Percentiles rank a stretch among this genome's conserved stretches.
Conservation (phyloP, 345 rosid genomes). For the Pistacia integerrima region DNA sequence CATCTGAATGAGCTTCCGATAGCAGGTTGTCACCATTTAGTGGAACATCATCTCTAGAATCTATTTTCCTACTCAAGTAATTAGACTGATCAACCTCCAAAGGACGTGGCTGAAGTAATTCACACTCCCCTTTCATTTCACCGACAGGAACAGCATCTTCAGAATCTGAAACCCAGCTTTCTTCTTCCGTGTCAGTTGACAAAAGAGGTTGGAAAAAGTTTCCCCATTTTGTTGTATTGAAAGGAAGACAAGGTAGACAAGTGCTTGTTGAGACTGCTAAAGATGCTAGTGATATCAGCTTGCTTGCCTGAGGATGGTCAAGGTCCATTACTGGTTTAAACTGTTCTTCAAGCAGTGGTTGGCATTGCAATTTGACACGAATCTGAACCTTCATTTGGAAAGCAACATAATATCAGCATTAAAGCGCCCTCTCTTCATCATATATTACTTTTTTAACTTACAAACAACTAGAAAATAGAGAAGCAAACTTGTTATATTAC, state of each 20-base stretch:
- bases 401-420: constrained; percentile 16
- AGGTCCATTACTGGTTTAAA: constrained; percentile 55
- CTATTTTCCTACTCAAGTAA: constrained; percentile 20
- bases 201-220: constrained; percentile 25
- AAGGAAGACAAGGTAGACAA: constrained; percentile 21
- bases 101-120: constrained; percentile 24
- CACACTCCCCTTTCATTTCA: constrained; percentile 26
- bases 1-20: constrained; percentile 25
- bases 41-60: constrained; percentile 18
- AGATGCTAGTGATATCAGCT: constrained; percentile 55
- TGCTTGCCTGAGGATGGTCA: constrained; percentile 65
- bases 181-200: constrained; percentile 31
- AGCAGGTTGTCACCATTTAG: constrained; percentile 24
- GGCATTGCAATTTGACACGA: constrained; percentile 49
- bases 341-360: constrained; percentile 65
- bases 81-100: constrained; percentile 19
- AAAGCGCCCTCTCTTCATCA: not conserved
- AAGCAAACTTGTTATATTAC: constrained; percentile 32
- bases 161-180: constrained; percentile 25
- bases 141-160: constrained; percentile 20
- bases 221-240: constrained; percentile 22
- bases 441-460: not conserved
- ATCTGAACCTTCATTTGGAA: constrained; percentile 57
- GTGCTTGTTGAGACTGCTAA: constrained; percentile 40
- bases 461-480: not conserved